These are phyloP conservation scores for Fusarium begoniae DNA, from an alignment of 2,329 filamentous ascomycete genomes.

Conservation along the genomic window DNA sequence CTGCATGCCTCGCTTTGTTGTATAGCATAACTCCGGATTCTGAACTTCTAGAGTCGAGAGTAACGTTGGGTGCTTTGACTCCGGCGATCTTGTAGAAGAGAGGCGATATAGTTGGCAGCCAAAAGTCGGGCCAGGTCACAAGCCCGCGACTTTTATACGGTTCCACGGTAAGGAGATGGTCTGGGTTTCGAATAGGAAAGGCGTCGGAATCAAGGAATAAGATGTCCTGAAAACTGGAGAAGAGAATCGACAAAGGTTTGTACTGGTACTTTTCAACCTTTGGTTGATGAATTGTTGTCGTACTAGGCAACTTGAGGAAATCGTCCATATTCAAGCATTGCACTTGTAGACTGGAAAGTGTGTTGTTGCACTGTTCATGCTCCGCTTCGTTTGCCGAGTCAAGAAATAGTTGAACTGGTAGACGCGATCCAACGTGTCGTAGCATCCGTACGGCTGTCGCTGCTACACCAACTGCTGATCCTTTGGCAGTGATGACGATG, in stretches of 20 bases:
- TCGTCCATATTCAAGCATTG: constrained; percentile 38
- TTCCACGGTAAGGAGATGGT: constrained; percentile 29
- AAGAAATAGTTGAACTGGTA: constrained; percentile 32
- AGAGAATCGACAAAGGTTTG: constrained; percentile 34
- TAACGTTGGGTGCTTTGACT: constrained; percentile 19
- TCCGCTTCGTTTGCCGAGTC: constrained; percentile 31
- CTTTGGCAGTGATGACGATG: constrained; percentile 35
- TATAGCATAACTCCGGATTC: constrained; percentile 39
- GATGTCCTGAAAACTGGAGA: constrained; percentile 38
- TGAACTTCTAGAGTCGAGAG: constrained; percentile 29
- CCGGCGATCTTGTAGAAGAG: constrained; percentile 37
- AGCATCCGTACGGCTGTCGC: constrained; percentile 36
- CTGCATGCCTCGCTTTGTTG: constrained; percentile 31
- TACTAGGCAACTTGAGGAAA: constrained; percentile 16
- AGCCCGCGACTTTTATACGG: constrained; percentile 30
- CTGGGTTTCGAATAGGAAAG: constrained; percentile 32
- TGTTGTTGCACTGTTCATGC: constrained; percentile 6
- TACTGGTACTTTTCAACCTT: constrained; percentile 32
- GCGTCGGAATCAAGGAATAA: constrained; percentile 39
- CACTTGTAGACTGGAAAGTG: constrained; percentile 6
- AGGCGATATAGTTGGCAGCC: constrained; percentile 38
- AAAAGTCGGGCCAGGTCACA: constrained; percentile 41
- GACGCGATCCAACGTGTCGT: constrained; percentile 28
- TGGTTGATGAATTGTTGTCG: neutral
- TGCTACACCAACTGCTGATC: constrained; percentile 28